Evolutionary conservation across 176 grass and related monocot genomes (phyloP).

Genomic region (Musa beccarii): DNA sequence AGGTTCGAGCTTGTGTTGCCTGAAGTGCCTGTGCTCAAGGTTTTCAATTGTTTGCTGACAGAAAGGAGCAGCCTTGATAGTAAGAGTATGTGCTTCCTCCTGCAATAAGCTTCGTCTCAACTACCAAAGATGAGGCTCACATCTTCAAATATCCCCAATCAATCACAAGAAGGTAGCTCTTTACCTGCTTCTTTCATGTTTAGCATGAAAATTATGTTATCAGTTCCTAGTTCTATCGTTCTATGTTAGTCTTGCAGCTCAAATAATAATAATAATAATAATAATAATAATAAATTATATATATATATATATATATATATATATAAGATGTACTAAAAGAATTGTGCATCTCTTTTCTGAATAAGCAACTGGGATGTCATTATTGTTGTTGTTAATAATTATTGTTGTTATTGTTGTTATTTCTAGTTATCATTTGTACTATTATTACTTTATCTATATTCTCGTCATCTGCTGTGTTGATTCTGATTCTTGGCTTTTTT

Average conservation of each 20-base stretch:
- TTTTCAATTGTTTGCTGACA: neutral
- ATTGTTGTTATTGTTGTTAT: too few relatives aligned
- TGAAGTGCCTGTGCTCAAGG: neutral
- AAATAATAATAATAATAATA: neutral
- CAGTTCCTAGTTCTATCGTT: neutral
- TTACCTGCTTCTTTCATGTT: neutral
- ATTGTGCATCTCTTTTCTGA: neutral
- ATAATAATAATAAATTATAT: neutral
- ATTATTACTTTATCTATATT: too few relatives aligned
- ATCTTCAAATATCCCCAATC: neutral
- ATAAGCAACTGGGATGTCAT: neutral
- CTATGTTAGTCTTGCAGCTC: neutral
- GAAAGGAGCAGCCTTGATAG: neutral
- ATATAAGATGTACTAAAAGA: neutral
- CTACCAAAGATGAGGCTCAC: neutral
- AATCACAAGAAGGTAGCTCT: constrained; percentile 3
- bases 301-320: neutral
- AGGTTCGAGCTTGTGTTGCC: neutral
- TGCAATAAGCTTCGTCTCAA: constrained; percentile 1
- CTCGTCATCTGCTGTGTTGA: neutral
- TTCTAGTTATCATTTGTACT: too few relatives aligned
- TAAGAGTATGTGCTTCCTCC: neutral
- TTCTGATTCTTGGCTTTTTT: neutral
- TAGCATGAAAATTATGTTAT: neutral
- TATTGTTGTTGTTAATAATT: too few relatives aligned